Conservation (phyloP, 2,329 filamentous ascomycete genomes). For the Talaromyces sp. region DNA sequence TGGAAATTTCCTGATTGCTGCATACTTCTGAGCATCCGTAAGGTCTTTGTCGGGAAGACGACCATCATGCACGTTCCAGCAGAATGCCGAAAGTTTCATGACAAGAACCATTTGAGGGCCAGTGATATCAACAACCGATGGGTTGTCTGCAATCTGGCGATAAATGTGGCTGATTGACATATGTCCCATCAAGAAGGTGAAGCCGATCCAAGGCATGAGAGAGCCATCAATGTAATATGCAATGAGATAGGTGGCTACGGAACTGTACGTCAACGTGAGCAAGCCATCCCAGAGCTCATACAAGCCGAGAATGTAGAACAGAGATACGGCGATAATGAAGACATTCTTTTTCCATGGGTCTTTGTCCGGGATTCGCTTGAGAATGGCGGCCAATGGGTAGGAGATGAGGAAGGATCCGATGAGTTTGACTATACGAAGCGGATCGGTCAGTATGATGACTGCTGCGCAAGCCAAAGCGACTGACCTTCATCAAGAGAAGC, state of each 20-base stretch:
- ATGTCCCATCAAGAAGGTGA: slow-evolving; percentile 91
- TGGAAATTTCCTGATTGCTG: slow-evolving; percentile 72
- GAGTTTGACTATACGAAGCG: slow-evolving; percentile 71
- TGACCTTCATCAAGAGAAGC: slow-evolving; percentile 64
- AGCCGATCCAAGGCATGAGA: slow-evolving; percentile 97
- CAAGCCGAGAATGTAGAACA: slow-evolving; percentile 90
- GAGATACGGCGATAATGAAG: slow-evolving; percentile 74
- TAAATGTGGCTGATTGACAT: slow-evolving; percentile 87
- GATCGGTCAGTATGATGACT: slow-evolving; percentile 2
- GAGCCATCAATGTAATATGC: slow-evolving; percentile 79
- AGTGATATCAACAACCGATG: slow-evolving; percentile 76
- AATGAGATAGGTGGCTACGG: slow-evolving; percentile 76
- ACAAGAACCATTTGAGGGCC: slow-evolving; percentile 96
- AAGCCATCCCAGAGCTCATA: slow-evolving; percentile 90
- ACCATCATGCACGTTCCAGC: slow-evolving; percentile 97
- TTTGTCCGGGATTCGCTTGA: slow-evolving; percentile 86
- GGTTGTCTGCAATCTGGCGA: slow-evolving; percentile 68
- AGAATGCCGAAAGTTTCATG: slow-evolving; percentile 96
- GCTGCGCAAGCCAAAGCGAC: slow-evolving; percentile 14
- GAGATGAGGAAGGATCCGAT: slow-evolving; percentile 86
- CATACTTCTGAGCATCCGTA: slow-evolving; percentile 81
- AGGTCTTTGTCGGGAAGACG: slow-evolving; percentile 73
- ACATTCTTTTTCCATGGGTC: slow-evolving; percentile 81
- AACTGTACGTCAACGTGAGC: slow-evolving; percentile 73
- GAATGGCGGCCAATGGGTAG: slow-evolving; percentile 80